These are phyloP conservation scores for Artemisia annua DNA, from an alignment of 129 eudicot genomes.

Conservation along the genomic window DNA sequence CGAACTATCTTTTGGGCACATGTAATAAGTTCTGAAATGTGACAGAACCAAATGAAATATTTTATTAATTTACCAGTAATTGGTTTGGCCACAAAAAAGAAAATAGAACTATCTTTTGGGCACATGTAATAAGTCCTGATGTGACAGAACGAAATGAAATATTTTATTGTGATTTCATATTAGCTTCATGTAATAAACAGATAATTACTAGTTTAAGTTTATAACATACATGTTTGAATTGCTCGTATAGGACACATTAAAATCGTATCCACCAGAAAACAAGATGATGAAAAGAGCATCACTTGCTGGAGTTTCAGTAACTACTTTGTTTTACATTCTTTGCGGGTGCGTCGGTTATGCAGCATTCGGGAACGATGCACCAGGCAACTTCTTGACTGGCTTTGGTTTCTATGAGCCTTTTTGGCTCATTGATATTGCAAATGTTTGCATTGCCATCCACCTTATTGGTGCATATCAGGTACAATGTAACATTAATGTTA, in stretches of 20 bases:
- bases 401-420: constrained; percentile 90
- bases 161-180: background rate
- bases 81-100: background rate
- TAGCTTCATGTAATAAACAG: background rate
- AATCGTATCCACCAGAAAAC: constrained; percentile 79
- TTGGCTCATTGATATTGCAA: constrained; percentile 86
- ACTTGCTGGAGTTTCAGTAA: constrained; percentile 55
- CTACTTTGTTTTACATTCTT: constrained; percentile 67
- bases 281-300: constrained; percentile 87
- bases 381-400: constrained; percentile 88
- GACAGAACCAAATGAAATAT: background rate
- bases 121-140: background rate
- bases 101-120: background rate
- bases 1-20: background rate
- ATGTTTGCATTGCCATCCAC: constrained; percentile 75
- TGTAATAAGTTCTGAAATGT: background rate
- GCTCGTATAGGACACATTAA: constrained; percentile 61
- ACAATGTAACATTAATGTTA: background rate
- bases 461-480: constrained; percentile 94
- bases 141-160: background rate
- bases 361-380: constrained; percentile 82
- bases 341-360: constrained; percentile 82
- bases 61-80: background rate
- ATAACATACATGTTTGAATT: background rate
- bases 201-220: background rate